Base-by-base conservation (phyloP, 139 green algal species). In the Closterium sp. region DNA sequence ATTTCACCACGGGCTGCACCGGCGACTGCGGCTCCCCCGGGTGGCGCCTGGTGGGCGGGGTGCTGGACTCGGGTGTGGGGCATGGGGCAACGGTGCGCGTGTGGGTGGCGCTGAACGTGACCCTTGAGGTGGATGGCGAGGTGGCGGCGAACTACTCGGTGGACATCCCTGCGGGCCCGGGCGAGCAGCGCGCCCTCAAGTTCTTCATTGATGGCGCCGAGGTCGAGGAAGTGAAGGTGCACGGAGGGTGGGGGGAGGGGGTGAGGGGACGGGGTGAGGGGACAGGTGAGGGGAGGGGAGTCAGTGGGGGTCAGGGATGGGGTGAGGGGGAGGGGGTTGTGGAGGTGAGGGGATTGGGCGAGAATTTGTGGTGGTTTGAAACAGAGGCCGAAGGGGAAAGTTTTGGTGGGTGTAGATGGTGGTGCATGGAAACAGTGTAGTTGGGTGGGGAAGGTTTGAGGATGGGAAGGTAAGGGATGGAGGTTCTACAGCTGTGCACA, bases 101-200 rank as follows among this genome's bases (percentile, higher is more conserved):
- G 69, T 91, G 87, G 87, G 33, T 91, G 32, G 34, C 87, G 32
- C 87, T 91, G 34, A 91, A 91, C 23, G 33, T 91, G 32, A 91
- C 87, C 16, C 33, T 91, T 2, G 87, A 91, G 87, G 81, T 91
- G 87, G 87, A 91, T 12, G 87, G 87, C 12, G 12, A 86, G 33
- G 87, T 91, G 32, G 88, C 9, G 33, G 76, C 30, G 25, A 91
- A 91, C 21, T 91, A 87, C 87, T 88, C 87, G 32, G 87, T 64
- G 21, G 87, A 91, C 23, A 91, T 91, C 23, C 87, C 87, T 32
- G 55, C 23, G 55, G 21, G 21, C 32, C 10, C 76, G 23, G 31
- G 88, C 31, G 31, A 35, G 1, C 34, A 91, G 81, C 87, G 87
- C 5, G 87, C 34, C 3, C 81, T 91, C 2, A 86, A 86, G 33